Evolutionary conservation across 768 basidiomycete species (phyloP), one percentile per base, ranked within the genome.

Genomic region (Suillus variegatus): DNA sequence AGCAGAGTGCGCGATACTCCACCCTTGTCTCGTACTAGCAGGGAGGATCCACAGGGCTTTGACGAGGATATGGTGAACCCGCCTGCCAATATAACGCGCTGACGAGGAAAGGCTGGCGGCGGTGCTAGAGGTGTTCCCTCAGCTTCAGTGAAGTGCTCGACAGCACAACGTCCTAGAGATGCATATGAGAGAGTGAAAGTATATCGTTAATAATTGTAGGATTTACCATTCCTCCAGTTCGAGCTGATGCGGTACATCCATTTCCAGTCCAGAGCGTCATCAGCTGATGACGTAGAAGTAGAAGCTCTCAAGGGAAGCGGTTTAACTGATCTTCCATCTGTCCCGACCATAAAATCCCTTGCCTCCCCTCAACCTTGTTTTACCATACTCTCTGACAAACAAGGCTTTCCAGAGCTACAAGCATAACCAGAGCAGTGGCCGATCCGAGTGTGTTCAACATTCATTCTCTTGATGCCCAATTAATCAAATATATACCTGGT

Each of bases 171-270:
- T 67, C 92, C 91, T 93, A 74, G 63, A 49, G 47, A 58, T 71
- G 72, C 67, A 66, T 72, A 66, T 72, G 64, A 70, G 63, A 73
- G 66, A 40, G 61, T 62, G 66, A 69, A 62, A n/a, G 55, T 12
- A 41, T 64, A 41, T 41, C 65, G 44, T 71, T 63, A 61, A 25
- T 64, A 35, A 69, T 46, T 51, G 54, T 61, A 54, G 41, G 63
- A 73, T 82, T 68, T 70, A 93, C 92, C 92, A 76, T 78, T 90
- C 74, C 84, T 84, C 92, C 92, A 94, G 69, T 93, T 93, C 18
- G 87, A 87, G 69, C 90, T 92, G 67, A 93, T 90, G 63, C 90
- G 84, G 75, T 92, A 93, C 91, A 93, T 92, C 85, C 86, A 90
- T 75, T 91, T 93, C 92, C 92, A 94, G 72, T 92, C 85, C 38